These are phyloP conservation scores for Fusarium camptoceras DNA, from an alignment of 2,329 filamentous ascomycete genomes.

Conservation along the genomic window DNA sequence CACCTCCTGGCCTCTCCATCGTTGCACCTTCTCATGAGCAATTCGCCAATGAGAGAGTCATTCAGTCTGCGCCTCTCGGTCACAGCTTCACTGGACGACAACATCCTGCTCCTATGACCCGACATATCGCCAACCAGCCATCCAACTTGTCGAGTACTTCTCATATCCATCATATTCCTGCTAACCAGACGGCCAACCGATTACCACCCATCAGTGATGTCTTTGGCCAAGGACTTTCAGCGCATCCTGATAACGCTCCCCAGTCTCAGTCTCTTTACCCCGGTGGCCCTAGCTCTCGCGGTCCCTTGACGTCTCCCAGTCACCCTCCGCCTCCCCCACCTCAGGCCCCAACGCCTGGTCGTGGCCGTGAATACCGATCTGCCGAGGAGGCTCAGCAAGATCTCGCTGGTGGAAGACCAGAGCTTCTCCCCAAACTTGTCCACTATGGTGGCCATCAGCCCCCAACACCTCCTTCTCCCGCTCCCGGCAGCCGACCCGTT, in stretches of 20 bases:
- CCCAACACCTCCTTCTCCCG: constrained; percentile 87
- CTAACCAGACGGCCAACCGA: constrained; percentile 89
- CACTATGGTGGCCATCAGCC: constrained; percentile 96
- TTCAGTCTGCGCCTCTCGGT: constrained; percentile 94
- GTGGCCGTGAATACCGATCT: constrained; percentile 89
- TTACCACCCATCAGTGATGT: constrained; percentile 95
- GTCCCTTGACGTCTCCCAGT: constrained; percentile 81
- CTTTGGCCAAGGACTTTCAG: constrained; percentile 81
- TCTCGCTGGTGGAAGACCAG: constrained; percentile 89
- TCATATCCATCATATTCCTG: constrained; percentile 90
- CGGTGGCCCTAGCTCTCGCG: constrained; percentile 71
- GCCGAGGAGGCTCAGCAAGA: constrained; percentile 96
- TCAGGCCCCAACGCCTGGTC: constrained; percentile 65
- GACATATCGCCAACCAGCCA: constrained; percentile 83
- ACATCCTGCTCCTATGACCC: constrained; percentile 78
- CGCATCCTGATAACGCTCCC: constrained; percentile 67
- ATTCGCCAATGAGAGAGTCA: constrained; percentile 93
- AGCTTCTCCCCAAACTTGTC: constrained; percentile 90
- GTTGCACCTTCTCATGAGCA: constrained; percentile 93
- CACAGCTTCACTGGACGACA: constrained; percentile 95
- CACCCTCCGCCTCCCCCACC: constrained; percentile 67
- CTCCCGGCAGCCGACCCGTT: constrained; percentile 62
- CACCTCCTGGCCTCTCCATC: constrained; percentile 90
- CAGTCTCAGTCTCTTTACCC: constrained; percentile 62
- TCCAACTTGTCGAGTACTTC: constrained; percentile 85